Percentiles rank a stretch among this genome's conserved stretches.
These are phyloP conservation scores for Ceriops zippeliana DNA, from an alignment of 345 rosid species.

Conservation along the genomic window DNA sequence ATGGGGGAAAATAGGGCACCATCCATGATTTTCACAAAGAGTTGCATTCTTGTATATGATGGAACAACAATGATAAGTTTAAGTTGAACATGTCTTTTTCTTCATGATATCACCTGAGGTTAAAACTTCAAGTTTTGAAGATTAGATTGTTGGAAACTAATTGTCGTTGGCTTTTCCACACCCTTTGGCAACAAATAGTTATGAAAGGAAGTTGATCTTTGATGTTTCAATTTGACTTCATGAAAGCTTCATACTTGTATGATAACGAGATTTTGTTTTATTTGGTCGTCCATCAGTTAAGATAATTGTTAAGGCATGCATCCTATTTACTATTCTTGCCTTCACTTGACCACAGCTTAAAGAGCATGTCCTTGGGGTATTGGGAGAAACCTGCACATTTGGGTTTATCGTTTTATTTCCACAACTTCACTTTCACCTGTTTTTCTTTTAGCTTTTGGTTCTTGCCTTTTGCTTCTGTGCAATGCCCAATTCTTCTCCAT, in stretches of 20 bases:
- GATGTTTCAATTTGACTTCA: background rate
- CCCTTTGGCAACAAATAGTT: background rate
- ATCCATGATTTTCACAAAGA: conserved; percentile 6
- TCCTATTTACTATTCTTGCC: background rate
- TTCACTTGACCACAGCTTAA: background rate
- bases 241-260: too few relatives aligned
- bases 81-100: background rate
- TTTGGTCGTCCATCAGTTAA: too few relatives aligned
- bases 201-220: background rate
- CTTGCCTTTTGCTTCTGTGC: background rate
- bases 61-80: background rate
- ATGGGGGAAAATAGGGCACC: background rate
- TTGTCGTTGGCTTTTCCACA: background rate
- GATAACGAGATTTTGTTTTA: too few relatives aligned
- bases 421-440: background rate
- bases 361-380: background rate
- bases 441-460: conserved; percentile 1
- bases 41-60: background rate
- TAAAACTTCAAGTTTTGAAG: background rate
- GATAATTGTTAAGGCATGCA: background rate
- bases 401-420: background rate
- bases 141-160: background rate
- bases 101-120: background rate
- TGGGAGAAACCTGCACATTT: background rate
- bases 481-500: background rate